These are phyloP conservation scores for Pythium inflatum DNA, from an alignment of 352 stramenopile genomes.

Conservation along the genomic window DNA sequence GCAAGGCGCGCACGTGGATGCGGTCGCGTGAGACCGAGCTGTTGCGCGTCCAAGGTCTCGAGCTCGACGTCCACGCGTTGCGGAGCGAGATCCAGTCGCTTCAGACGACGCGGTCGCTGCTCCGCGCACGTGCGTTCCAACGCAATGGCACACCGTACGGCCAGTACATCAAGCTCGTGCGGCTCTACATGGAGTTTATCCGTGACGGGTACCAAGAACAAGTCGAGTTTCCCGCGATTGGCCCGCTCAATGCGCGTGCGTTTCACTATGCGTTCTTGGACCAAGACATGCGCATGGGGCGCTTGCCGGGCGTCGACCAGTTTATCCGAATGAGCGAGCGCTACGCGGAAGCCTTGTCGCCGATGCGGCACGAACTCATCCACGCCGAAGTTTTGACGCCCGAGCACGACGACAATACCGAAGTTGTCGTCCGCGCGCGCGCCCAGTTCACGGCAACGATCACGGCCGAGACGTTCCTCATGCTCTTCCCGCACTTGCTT, in stretches of 20 bases:
- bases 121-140: conserved; percentile 24
- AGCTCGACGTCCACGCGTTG: conserved; percentile 46
- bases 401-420: not conserved
- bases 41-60: conserved; percentile 40
- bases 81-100: conserved; percentile 45
- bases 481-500: conserved; percentile 18
- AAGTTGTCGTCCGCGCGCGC: conserved; percentile 5
- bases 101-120: conserved; percentile 34
- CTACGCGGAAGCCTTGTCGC: not conserved
- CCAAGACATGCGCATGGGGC: conserved; percentile 17
- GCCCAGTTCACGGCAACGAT: conserved; percentile 12
- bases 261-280: conserved; percentile 13
- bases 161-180: conserved; percentile 26
- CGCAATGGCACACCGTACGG: conserved; percentile 17
- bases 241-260: not conserved
- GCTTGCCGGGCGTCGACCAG: conserved; percentile 5
- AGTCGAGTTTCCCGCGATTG: not conserved
- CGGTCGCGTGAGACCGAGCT: conserved; percentile 34
- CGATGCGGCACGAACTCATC: conserved; percentile 1
- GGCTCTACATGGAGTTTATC: conserved; percentile 22
- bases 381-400: not conserved
- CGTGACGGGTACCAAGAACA: conserved; percentile 25
- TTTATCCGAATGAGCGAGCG: conserved; percentile 15
- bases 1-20: conserved; percentile 25
- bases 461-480: conserved; percentile 7